A percentile compares a stretch with the other conserved stretches of the same genome.
phyloP scores from a whole-genome alignment of 1,139 yeast species.

The Eremothecium gossypii region DNA sequence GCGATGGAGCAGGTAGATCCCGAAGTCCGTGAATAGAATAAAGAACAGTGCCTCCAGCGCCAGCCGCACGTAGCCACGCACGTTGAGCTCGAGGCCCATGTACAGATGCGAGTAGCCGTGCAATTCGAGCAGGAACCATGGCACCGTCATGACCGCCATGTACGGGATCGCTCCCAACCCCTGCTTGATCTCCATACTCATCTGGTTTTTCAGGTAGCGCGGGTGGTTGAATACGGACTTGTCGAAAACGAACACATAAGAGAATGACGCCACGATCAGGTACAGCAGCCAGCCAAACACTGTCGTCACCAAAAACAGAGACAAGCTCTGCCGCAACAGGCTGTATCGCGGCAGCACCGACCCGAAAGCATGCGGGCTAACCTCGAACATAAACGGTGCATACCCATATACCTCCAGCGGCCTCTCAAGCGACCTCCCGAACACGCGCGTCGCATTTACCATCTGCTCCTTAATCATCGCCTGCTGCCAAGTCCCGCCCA shows the following conservation, averaged over 20 bases:
- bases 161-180: slow-evolving; percentile 76
- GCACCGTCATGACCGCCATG: slow-evolving; percentile 80
- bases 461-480: slow-evolving; percentile 3
- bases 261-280: slow-evolving; percentile 61
- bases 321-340: slow-evolving; percentile 56
- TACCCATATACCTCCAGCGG: slow-evolving; percentile 38
- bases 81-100: slow-evolving; percentile 51
- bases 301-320: slow-evolving; percentile 64
- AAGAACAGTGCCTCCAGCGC: slow-evolving; percentile 63
- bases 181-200: slow-evolving; percentile 68
- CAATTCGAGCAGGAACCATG: slow-evolving; percentile 79
- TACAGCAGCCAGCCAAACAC: slow-evolving; percentile 80
- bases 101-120: slow-evolving; percentile 77
- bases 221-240: slow-evolving; percentile 90
- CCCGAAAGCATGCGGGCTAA: slow-evolving; percentile 45
- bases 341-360: slow-evolving; percentile 67
- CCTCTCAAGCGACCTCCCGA: slow-evolving; percentile 13
- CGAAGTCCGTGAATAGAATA: slow-evolving; percentile 86
- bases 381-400: slow-evolving; percentile 39
- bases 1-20: slow-evolving; percentile 85
- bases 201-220: slow-evolving; percentile 86
- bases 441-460: slow-evolving; percentile 12
- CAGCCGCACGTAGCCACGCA: slow-evolving; percentile 61
- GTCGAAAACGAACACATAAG: slow-evolving; percentile 75
- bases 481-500: slow-evolving; percentile 31